phyloP scores from a whole-genome alignment of 306 rosid genomes.

The Nissolia schottii region DNA sequence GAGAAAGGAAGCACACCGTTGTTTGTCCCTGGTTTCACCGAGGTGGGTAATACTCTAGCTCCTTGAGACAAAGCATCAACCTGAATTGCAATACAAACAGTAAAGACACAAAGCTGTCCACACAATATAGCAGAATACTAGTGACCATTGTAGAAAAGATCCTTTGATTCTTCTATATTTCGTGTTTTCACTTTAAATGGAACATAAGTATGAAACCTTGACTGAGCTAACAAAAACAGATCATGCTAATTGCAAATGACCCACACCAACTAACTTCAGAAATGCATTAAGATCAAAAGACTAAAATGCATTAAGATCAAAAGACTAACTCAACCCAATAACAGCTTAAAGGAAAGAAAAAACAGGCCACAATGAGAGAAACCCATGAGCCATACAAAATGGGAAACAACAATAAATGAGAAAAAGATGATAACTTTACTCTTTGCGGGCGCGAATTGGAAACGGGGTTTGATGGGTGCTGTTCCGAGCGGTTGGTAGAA shows the following conservation, averaged over 20 bases:
- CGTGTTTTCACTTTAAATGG: not conserved
- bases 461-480: constrained; percentile 23
- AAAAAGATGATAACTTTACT: constrained; percentile 25
- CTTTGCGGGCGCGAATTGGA: constrained; percentile 28
- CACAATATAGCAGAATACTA: not conserved
- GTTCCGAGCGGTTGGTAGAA: not conserved
- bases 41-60: constrained; percentile 38
- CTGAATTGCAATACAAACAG: constrained; percentile 26
- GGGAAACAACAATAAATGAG: not conserved
- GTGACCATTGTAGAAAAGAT: not conserved
- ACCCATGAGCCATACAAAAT: not conserved
- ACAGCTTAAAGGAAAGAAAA: not conserved
- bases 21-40: constrained; percentile 32
- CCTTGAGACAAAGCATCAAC: constrained; percentile 34
- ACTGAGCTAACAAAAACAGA: not conserved
- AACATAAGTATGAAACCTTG: not conserved
- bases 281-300: not conserved
- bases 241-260: not conserved
- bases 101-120: not conserved
- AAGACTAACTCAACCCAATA: not conserved
- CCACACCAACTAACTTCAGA: not conserved
- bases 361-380: not conserved
- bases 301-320: too few species aligned
- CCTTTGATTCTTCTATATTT: not conserved
- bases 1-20: constrained; percentile 33